phyloP scores from a whole-genome alignment of 805 yeast genomes.

The Kodamaea fukazawae region DNA sequence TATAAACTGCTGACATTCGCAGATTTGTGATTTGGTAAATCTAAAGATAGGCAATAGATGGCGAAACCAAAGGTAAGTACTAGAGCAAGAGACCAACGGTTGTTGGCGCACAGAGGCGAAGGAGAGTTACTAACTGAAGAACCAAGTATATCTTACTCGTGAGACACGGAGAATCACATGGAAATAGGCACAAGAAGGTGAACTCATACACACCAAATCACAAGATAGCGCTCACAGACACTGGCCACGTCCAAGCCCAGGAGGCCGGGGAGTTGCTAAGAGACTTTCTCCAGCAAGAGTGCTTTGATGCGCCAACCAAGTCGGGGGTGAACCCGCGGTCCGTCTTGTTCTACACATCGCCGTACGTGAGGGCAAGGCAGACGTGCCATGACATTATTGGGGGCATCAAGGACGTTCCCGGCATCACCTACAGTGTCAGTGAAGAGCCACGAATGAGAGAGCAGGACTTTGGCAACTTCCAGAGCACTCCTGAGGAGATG shows the following conservation, averaged over 20 bases:
- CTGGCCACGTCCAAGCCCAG: constrained; percentile 65
- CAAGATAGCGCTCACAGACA: constrained; percentile 64
- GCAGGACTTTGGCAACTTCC: constrained; percentile 94
- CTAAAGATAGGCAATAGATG: constrained; percentile 15
- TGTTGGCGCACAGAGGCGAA: background rate
- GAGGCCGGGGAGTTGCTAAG: constrained; percentile 56
- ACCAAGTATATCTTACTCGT: constrained; percentile 66
- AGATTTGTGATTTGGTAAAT: too few relatives aligned
- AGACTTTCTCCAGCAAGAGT: constrained; percentile 36
- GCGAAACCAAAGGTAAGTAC: constrained; percentile 35
- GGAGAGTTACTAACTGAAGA: constrained; percentile 7
- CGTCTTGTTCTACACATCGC: constrained; percentile 81
- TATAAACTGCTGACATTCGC: constrained; percentile 6
- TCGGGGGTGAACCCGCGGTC: constrained; percentile 23
- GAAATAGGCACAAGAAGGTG: constrained; percentile 81
- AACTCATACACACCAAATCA: constrained; percentile 81
- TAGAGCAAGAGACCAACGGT: too few relatives aligned
- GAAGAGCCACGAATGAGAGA: constrained; percentile 94
- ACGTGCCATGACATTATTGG: constrained; percentile 70
- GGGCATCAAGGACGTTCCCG: constrained; percentile 49
- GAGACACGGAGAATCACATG: constrained; percentile 92
- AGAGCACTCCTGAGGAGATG: constrained; percentile 73
- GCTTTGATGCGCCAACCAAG: constrained; percentile 22
- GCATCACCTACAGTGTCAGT: constrained; percentile 49
- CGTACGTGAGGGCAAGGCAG: constrained; percentile 80